phyloP scores from a whole-genome alignment of 495 filamentous ascomycete genomes.

The Talaromyces thailandensis region DNA sequence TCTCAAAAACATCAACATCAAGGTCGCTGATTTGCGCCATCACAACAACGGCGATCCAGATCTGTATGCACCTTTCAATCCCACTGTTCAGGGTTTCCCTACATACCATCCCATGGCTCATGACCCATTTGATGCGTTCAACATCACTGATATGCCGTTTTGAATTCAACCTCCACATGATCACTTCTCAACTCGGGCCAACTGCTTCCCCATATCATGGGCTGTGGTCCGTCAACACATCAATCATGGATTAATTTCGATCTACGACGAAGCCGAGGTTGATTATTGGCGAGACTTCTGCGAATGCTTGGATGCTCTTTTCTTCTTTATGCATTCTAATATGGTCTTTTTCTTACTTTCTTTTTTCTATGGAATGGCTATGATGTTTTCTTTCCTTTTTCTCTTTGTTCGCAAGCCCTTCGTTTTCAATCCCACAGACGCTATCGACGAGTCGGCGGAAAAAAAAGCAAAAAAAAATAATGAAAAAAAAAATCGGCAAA shows the following conservation, averaged over 20 bases:
- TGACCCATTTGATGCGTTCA: conserved; percentile 13
- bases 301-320: background rate
- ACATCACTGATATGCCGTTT: conserved; percentile 10
- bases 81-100: background rate
- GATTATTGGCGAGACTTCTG: background rate
- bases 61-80: conserved; percentile 7
- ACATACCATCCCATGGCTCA: conserved; percentile 11
- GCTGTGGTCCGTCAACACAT: background rate
- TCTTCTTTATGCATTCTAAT: background rate
- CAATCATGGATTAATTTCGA: background rate
- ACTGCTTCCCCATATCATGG: background rate
- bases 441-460: background rate
- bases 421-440: background rate
- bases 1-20: background rate
- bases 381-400: background rate
- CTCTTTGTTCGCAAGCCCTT: background rate
- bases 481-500: background rate
- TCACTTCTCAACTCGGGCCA: background rate
- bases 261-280: background rate
- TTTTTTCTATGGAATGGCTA: background rate
- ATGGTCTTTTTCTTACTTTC: background rate
- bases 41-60: conserved; percentile 1
- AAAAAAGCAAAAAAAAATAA: background rate
- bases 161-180: background rate
- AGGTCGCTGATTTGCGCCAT: background rate